Evolutionary conservation across 2,329 filamentous ascomycete genomes (phyloP), one percentile per base, ranked within the genome.

Genomic region (Aspergillus sclerotialis): DNA sequence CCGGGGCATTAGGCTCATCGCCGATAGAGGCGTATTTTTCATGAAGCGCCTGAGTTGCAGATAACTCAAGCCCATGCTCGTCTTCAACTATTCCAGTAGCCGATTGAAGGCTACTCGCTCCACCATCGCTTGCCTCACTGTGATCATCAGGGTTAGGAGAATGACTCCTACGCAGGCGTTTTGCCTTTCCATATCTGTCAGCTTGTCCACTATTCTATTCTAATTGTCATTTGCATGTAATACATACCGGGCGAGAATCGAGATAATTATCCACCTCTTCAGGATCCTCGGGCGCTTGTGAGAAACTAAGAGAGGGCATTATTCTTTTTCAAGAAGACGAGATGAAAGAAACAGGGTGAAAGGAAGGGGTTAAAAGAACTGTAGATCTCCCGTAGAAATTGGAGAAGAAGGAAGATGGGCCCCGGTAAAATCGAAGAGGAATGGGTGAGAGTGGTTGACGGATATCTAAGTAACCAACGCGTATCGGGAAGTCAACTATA

Each of bases 1-100:
- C 82, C 2, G 83, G 76, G 25, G 78, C 71, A 48, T 94, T 95
- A 14, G 84, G 73, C 9, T 76, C 75, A 34, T 75, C 61, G 24
- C 60, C 63, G 19, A 60, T 51, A 28, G 67, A 60, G 35, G 57
- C 58, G 50, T 68, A 70, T 43, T 65, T 70, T 35, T 70, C 53
- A 35, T 63, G 68, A 15, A 85, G 66, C 17, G 74, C 72, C 52
- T 84, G 79, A 7, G 79, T 84, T 17, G 80, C 80, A 32, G 71
- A 69, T 33, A 75, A 60, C 49, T 84, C 80, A 46, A 62, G 42
- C 30, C 58, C 56, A 12, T 58, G 55, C 36, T 67, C 62, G 16
- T 63, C 51, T 10, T 57, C 50, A 8, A 48, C 36, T 8, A 47
- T 48, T 12, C 52, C 46, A 10, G 42, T 36, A 8, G 45, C 39